phyloP scores from a whole-genome alignment of 192 early-diverging fungal genomes.

The Umbelopsis sp. region DNA sequence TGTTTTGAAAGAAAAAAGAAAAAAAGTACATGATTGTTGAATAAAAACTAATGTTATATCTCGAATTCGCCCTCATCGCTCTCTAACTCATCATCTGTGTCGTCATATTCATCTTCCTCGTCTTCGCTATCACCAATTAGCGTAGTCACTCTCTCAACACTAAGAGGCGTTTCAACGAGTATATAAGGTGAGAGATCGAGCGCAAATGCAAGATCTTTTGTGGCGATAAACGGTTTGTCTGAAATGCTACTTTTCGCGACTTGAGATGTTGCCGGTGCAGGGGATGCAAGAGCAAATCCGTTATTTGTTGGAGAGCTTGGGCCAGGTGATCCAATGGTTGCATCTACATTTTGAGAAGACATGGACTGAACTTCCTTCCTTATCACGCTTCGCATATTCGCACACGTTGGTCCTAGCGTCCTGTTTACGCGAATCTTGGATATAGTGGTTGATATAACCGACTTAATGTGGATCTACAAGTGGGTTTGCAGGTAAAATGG shows the following conservation, averaged over 20 bases:
- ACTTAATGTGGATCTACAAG: slow-evolving; percentile 64
- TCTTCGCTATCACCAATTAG: slow-evolving; percentile 52
- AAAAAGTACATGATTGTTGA: not conserved
- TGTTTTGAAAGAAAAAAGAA: not conserved
- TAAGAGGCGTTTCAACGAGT: slow-evolving; percentile 63
- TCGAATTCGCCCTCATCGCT: slow-evolving; percentile 33
- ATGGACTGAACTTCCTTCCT: not conserved
- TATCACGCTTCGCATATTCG: not conserved
- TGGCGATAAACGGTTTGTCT: slow-evolving; percentile 39
- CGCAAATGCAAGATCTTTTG: slow-evolving; percentile 62
- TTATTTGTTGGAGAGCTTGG: not conserved
- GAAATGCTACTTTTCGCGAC: slow-evolving; percentile 41
- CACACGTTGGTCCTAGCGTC: slow-evolving; percentile 44
- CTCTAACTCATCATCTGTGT: slow-evolving; percentile 36
- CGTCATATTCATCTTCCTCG: slow-evolving; percentile 54
- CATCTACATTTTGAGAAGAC: not conserved
- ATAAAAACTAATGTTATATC: not conserved
- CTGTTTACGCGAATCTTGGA: slow-evolving; percentile 67
- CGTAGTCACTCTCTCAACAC: slow-evolving; percentile 54
- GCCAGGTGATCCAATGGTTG: not conserved
- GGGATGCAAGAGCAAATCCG: not conserved
- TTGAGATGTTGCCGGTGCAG: slow-evolving; percentile 18
- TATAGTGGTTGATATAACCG: slow-evolving; percentile 66
- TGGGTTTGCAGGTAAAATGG: not conserved
- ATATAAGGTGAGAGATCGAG: slow-evolving; percentile 64